Base-by-base conservation (phyloP, 495 filamentous ascomycete species). In the Penicillium cinerascens region DNA sequence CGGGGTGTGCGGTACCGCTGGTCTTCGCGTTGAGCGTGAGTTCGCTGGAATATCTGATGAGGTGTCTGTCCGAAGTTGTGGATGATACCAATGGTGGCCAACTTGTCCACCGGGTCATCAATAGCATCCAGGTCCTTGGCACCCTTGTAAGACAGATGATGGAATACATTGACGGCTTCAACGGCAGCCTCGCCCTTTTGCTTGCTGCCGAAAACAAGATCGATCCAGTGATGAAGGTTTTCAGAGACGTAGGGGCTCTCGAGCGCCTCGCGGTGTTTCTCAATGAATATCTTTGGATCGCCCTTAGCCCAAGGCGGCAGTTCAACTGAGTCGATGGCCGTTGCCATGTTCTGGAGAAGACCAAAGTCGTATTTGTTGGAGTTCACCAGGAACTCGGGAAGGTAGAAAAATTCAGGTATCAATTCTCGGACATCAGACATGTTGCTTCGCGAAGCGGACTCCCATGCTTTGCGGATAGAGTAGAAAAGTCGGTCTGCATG, bases 61-160 rank as follows among this genome's bases (percentile, higher is more conserved):
- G 95, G 95, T 11, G 95, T 98, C 66, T 98, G 93, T 1, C 93
- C 93, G 69, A 98, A 98, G 63, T 97, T 97, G 70, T 98, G 91
- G 52, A 98, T 96, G 61, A 96, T 96, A 21, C 90, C 88, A 56
- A 96, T 96, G 0, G 90, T 92, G 4, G 89, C 88, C 16, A 88
- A 70, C 33, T 88, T 79, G 65, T 96, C 91, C 49, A 89, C 79
- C 0, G 88, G 87, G 63, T 98, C 93, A 37, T 85, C 82, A 60
- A 98, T 97, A 42, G 83, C 85, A 59, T 98, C 93, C 2, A 98
- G 78, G 70, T 98, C 88, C 58, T 87, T 91, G 9, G 92, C 91
- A 13, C 93, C 93, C 55, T 90, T 88, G 69, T 98, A 98, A 1
- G 91, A 96, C 11, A 96, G 76, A 61, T 95, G 88, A 58, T 96